phyloP scores from a whole-genome alignment of 192 early-diverging fungal genomes.

The Phycomyces nitens region DNA sequence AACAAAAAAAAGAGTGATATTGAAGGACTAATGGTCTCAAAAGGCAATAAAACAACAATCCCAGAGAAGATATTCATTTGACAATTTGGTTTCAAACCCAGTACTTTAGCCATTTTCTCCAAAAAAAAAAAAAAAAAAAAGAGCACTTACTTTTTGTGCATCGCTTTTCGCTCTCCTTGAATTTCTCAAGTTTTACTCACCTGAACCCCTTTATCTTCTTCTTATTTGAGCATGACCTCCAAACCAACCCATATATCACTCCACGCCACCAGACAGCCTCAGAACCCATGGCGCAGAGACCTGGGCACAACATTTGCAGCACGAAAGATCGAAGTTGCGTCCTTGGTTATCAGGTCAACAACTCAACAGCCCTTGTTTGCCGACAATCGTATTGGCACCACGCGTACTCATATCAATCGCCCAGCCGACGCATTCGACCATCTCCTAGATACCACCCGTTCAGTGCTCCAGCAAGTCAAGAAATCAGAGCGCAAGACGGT shows the following conservation, averaged over 20 bases:
- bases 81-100: slow-evolving; percentile 5
- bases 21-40: no score
- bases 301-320: slow-evolving; percentile 7
- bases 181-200: no score
- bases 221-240: no score
- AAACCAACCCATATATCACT: neutral
- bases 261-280: neutral
- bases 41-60: no score
- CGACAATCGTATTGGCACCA: neutral
- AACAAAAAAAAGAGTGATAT: no score
- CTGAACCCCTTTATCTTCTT: no score
- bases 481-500: neutral
- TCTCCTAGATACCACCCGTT: neutral
- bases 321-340: slow-evolving; percentile 12
- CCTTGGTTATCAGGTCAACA: slow-evolving; percentile 6
- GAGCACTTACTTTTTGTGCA: no score
- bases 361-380: slow-evolving; percentile 6
- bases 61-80: no score
- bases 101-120: no score
- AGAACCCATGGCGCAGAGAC: neutral
- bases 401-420: neutral
- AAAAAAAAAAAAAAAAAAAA: no score
- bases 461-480: neutral
- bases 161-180: no score
- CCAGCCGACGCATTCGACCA: neutral